A percentile compares a stretch with the other conserved stretches of the same genome.
Evolutionary conservation across 2,329 filamentous ascomycete genomes (phyloP).

Genomic region (Epichloe festucae): DNA sequence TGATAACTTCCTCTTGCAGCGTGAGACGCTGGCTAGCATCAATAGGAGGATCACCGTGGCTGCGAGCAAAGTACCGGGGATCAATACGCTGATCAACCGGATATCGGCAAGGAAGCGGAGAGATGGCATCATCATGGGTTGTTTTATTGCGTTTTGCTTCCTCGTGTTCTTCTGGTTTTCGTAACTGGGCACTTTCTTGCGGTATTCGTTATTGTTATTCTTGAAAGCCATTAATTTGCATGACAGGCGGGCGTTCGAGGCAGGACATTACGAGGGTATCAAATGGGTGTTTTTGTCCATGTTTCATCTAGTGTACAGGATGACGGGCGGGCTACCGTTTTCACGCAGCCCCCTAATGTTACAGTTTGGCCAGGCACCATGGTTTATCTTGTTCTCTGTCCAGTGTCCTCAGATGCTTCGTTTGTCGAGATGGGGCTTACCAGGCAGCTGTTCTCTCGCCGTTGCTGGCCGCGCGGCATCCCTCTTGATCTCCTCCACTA

Average conservation of each 20-base stretch:
- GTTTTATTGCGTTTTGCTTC: constrained; percentile 86
- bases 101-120: constrained; percentile 92
- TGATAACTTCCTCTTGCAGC: constrained; percentile 75
- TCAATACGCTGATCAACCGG: constrained; percentile 81
- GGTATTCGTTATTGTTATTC: neutral
- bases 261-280: constrained; percentile 18
- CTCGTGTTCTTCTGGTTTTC: constrained; percentile 71
- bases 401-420: constrained; percentile 8
- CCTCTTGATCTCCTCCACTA: constrained; percentile 45
- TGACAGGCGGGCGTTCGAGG: constrained; percentile 19
- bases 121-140: constrained; percentile 85
- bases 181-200: constrained; percentile 20
- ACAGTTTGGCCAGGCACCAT: neutral
- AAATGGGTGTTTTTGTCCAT: constrained; percentile 12
- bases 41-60: constrained; percentile 82
- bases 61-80: constrained; percentile 80
- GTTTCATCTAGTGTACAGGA: constrained; percentile 16
- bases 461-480: constrained; percentile 20
- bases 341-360: neutral
- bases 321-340: neutral
- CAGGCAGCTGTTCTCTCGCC: constrained; percentile 20
- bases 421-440: constrained; percentile 18
- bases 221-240: constrained; percentile 8
- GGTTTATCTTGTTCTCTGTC: neutral
- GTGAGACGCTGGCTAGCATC: constrained; percentile 78